Conservation (phyloP, 2,329 filamentous ascomycete species). For the Pezicula radicicola region DNA sequence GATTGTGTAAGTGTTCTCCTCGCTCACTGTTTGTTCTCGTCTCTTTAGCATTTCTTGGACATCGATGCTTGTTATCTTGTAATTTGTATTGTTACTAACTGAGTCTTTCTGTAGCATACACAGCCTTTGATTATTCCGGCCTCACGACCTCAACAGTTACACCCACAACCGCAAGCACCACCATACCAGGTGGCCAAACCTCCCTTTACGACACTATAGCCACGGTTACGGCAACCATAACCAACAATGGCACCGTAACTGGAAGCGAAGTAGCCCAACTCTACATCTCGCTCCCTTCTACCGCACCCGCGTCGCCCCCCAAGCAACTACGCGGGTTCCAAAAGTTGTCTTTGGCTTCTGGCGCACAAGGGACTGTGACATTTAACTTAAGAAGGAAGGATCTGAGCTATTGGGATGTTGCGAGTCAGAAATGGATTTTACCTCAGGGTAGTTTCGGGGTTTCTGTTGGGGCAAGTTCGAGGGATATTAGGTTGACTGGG, state of each 20-base stretch:
- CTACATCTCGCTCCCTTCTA: conserved; percentile 31
- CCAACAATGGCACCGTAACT: conserved; percentile 55
- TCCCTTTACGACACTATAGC: conserved; percentile 63
- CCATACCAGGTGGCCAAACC: conserved; percentile 44
- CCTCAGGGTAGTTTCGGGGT: conserved; percentile 20
- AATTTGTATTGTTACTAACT: too few species aligned
- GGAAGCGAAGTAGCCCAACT: conserved; percentile 55
- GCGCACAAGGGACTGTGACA: conserved; percentile 38
- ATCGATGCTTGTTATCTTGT: background rate
- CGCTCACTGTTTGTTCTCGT: background rate
- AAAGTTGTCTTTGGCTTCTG: conserved; percentile 48
- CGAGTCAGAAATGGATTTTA: conserved; percentile 54
- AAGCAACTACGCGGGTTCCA: conserved; percentile 63
- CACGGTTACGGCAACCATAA: conserved; percentile 54
- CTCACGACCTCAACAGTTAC: conserved; percentile 12
- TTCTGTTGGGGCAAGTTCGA: conserved; percentile 21
- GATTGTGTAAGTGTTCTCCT: conserved; percentile 33
- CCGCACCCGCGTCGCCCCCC: conserved; percentile 39
- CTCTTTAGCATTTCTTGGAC: background rate
- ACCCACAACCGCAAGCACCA: conserved; percentile 1
- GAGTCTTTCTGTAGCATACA: conserved; percentile 36
- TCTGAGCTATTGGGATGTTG: conserved; percentile 62
- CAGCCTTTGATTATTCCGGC: conserved; percentile 40
- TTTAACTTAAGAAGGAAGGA: conserved; percentile 39
- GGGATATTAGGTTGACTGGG: conserved; percentile 21